Base-by-base conservation (phyloP, 1,284 basidiomycete species). In the Trametes versicolor region DNA sequence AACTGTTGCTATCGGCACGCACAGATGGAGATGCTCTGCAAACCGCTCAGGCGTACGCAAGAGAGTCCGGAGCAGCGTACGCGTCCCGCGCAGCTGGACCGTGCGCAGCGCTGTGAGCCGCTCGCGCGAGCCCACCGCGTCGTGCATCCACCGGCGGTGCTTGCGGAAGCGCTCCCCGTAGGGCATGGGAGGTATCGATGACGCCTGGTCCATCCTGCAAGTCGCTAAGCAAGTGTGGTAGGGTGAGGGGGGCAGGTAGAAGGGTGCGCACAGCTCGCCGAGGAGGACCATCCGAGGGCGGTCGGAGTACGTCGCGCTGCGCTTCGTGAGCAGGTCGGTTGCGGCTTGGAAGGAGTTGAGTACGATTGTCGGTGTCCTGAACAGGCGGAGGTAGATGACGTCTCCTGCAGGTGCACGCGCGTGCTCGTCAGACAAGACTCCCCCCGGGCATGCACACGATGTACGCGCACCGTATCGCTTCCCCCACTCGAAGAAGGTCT, bases 1-100 rank as follows among this genome's bases (percentile, higher is more conserved):
- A 47, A 60, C 19, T 72, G 68, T 41, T 69, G 68, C 64, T 86
- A 73, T n/a, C n/a, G 37, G 81, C 78, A 48, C 60, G 9, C 27
- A 62, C 65, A 55, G 37, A 17, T 59, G 63, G 10, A 67, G 63
- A 43, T 73, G 70, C 25, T 62, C 55, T 7, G 63, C 51, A 53
- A 72, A 71, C 9, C 58, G 60, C 6, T 73, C 71, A 1, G 75
- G 74, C 17, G 62, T 45, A 4, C 63, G 54, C 4, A 73, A 48
- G 8, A 77, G 58, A 4, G 63, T 67, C 2, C 61, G 47, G 0
- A 77, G 53, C 13, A 68, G 65, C 10, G 56, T 63, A n/a, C 71
- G 64, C 23, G 68, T 65, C 51, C 74, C 74, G n/a, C 71, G 66
- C 4, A 41, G 29, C 59, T 74, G 73, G 10, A 74, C 58, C 1